These are phyloP conservation scores for Didymella arachidicola DNA, from an alignment of 2,329 filamentous ascomycete genomes.

Conservation along the genomic window DNA sequence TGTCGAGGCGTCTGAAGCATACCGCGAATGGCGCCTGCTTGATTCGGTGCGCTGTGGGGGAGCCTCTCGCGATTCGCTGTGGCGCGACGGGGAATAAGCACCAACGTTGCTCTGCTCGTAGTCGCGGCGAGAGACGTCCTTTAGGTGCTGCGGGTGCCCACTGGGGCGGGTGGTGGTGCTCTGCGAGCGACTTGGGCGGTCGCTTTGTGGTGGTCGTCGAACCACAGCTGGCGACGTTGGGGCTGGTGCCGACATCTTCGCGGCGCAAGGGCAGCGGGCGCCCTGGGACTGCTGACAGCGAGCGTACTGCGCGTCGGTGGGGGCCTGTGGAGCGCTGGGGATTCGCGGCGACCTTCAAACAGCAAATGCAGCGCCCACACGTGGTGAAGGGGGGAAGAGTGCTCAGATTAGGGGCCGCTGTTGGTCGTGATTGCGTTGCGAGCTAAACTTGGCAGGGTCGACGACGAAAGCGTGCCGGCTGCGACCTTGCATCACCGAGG, in stretches of 20 bases:
- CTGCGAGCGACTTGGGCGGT: constrained; percentile 49
- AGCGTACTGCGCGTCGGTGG: constrained; percentile 14
- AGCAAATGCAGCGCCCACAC: constrained; percentile 3
- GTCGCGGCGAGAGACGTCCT: constrained; percentile 70
- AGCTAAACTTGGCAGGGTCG: constrained; percentile 21
- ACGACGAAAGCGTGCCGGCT: constrained; percentile 19
- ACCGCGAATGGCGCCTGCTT: constrained; percentile 57
- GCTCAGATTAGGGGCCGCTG: constrained; percentile 27
- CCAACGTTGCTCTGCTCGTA: constrained; percentile 75
- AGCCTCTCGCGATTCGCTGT: constrained; percentile 70
- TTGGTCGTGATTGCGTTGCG: constrained; percentile 19
- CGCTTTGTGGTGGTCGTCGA: constrained; percentile 40
- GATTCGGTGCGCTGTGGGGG: constrained; percentile 62
- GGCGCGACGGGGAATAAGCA: constrained; percentile 62
- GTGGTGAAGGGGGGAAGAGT: constrained; percentile 12
- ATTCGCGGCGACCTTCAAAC: neutral
- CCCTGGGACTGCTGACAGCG: constrained; percentile 26
- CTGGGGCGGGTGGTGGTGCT: constrained; percentile 46
- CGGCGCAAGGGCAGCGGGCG: constrained; percentile 39
- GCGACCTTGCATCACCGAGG: constrained; percentile 21
- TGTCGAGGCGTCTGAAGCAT: constrained; percentile 55
- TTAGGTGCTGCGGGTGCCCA: constrained; percentile 47
- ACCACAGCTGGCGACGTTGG: constrained; percentile 56
- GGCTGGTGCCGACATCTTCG: constrained; percentile 45
- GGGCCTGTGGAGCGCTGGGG: constrained; percentile 12